These are phyloP conservation scores for Epichloe brachyelytri DNA, from an alignment of 2,329 filamentous ascomycete genomes.

Conservation along the genomic window DNA sequence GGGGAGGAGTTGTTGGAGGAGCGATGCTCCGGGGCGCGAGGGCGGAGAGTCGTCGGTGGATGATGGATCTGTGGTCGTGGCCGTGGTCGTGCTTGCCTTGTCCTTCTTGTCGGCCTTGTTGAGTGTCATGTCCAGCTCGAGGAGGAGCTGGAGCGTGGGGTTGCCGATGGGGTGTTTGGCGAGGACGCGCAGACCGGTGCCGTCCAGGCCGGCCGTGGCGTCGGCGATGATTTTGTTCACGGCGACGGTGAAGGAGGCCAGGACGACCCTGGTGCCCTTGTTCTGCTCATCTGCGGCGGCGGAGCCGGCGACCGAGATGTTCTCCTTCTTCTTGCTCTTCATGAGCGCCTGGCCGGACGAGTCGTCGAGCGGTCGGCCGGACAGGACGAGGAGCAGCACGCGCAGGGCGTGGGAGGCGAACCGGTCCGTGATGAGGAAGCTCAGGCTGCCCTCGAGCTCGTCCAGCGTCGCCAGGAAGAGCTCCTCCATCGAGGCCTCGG, in stretches of 20 bases:
- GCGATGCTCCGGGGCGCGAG: conserved; percentile 23
- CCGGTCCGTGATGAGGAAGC: conserved; percentile 69
- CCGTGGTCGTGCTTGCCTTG: not conserved
- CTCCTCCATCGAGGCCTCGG: conserved; percentile 61
- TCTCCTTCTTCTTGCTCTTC: conserved; percentile 87
- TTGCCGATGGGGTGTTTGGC: conserved; percentile 86
- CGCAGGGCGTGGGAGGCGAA: conserved; percentile 88
- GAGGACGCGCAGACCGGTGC: conserved; percentile 67
- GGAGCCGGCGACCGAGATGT: conserved; percentile 49
- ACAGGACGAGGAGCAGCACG: conserved; percentile 72
- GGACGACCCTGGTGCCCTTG: conserved; percentile 45
- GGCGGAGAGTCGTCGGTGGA: not conserved
- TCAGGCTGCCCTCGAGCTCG: conserved; percentile 76
- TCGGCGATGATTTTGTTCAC: conserved; percentile 72
- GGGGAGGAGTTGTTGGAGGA: conserved; percentile 67
- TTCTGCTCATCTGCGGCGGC: conserved; percentile 35
- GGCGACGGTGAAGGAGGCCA: conserved; percentile 63
- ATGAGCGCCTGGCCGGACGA: conserved; percentile 58
- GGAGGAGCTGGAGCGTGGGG: conserved; percentile 78
- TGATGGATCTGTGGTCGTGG: not conserved
- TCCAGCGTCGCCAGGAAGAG: conserved; percentile 73
- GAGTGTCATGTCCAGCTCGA: conserved; percentile 72
- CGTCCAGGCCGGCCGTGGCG: conserved; percentile 61
- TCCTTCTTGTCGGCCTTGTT: conserved; percentile 32
- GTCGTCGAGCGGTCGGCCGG: conserved; percentile 67